These are phyloP conservation scores for Myotisia sp. DNA, from an alignment of 2,329 filamentous ascomycete genomes.

Conservation along the genomic window DNA sequence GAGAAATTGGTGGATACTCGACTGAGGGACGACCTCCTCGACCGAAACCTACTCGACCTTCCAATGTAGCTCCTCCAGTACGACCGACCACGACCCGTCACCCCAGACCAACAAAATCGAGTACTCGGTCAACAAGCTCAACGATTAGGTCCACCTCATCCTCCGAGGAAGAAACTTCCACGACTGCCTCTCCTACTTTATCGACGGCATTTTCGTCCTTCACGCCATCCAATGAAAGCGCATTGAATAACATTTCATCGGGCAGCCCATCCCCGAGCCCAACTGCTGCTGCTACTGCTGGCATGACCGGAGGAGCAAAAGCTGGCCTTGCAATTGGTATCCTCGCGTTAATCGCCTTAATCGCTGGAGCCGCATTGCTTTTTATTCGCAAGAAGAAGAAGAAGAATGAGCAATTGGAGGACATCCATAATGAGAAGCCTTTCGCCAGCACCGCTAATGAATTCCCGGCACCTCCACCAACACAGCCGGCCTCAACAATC, in stretches of 20 bases:
- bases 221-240: slow-evolving; percentile 7
- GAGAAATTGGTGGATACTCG: slow-evolving; percentile 35
- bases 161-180: slow-evolving; percentile 6
- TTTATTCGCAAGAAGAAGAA: slow-evolving; percentile 59
- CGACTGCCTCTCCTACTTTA: slow-evolving; percentile 1
- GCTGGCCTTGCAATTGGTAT: slow-evolving; percentile 79
- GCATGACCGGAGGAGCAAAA: slow-evolving; percentile 40
- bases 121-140: slow-evolving; percentile 4
- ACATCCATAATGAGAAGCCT: slow-evolving; percentile 50
- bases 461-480: slow-evolving; percentile 20
- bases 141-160: slow-evolving; percentile 5
- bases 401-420: slow-evolving; percentile 36
- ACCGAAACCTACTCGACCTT: slow-evolving; percentile 7
- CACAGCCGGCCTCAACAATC: slow-evolving; percentile 29
- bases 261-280: slow-evolving; percentile 13
- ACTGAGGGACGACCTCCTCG: slow-evolving; percentile 19
- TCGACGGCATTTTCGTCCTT: too few relatives aligned
- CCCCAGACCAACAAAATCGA: slow-evolving; percentile 9
- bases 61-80: slow-evolving; percentile 22
- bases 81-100: slow-evolving; percentile 12
- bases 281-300: slow-evolving; percentile 13
- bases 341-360: slow-evolving; percentile 50
- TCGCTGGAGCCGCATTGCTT: slow-evolving; percentile 57
- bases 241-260: slow-evolving; percentile 7
- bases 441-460: slow-evolving; percentile 20